Conservation (phyloP, 2,329 filamentous ascomycete species). For the Nannizziopsis arthrosporioides region DNA sequence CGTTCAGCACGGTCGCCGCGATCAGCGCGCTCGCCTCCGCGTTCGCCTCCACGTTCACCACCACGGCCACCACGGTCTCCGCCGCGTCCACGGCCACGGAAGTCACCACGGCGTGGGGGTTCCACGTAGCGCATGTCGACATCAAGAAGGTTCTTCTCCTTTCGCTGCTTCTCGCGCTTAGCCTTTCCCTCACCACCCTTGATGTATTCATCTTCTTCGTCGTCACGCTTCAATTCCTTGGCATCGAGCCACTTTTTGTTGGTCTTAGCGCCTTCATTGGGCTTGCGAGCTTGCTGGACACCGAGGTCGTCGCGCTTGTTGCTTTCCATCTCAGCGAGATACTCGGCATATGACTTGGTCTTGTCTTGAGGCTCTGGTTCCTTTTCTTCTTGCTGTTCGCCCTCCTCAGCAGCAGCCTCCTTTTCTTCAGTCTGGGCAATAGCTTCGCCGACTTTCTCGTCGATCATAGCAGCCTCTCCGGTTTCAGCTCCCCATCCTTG, state of each 20-base stretch:
- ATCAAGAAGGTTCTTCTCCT: conserved; percentile 80
- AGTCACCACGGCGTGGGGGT: conserved; percentile 45
- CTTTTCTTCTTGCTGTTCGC: conserved; percentile 30
- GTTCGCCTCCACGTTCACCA: conserved; percentile 25
- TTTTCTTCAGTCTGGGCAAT: conserved; percentile 79
- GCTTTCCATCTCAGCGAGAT: conserved; percentile 63
- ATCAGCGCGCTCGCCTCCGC: conserved; percentile 31
- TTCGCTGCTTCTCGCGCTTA: conserved; percentile 73
- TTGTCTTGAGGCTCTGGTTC: conserved; percentile 64
- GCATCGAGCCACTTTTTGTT: conserved; percentile 90
- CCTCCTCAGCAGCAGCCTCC: conserved; percentile 45
- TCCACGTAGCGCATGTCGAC: conserved; percentile 77
- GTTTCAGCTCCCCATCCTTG: conserved; percentile 80
- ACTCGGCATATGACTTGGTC: conserved; percentile 79
- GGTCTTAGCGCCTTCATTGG: conserved; percentile 80
- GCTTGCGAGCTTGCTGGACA: conserved; percentile 63
- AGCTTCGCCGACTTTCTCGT: conserved; percentile 81
- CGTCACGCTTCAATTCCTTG: conserved; percentile 49
- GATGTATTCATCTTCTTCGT: conserved; percentile 62
- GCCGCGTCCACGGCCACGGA: conserved; percentile 39
- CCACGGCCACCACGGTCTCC: conserved; percentile 41
- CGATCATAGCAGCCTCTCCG: conserved; percentile 72
- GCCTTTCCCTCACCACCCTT: conserved; percentile 62
- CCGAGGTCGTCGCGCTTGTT: conserved; percentile 61
- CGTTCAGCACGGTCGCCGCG: conserved; percentile 36